These are phyloP conservation scores for Heritiera fomes DNA, from an alignment of 345 rosid genomes.

Conservation along the genomic window DNA sequence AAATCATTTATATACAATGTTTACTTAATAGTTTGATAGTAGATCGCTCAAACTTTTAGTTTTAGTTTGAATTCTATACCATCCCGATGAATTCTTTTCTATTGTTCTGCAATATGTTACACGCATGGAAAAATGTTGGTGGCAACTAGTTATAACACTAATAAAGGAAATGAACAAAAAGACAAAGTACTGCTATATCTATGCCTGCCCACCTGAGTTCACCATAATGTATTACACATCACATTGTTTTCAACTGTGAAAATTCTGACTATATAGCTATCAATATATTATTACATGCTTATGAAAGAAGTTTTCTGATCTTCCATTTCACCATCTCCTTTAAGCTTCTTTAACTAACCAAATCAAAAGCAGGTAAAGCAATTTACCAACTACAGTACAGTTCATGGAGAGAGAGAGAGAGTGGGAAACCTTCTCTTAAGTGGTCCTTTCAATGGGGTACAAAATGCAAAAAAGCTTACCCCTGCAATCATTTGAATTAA, in stretches of 20 bases:
- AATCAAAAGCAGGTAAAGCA: not conserved
- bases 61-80: no score
- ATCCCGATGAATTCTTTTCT: no score
- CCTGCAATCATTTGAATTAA: constrained; percentile 4
- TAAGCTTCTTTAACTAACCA: constrained; percentile 8
- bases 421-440: constrained; percentile 5
- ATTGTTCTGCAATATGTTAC: no score
- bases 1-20: no score
- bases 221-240: no score
- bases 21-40: no score
- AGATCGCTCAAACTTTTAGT: no score
- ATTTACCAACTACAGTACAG: not conserved
- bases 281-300: not conserved
- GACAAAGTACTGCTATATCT: no score
- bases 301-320: constrained; percentile 1
- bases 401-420: not conserved
- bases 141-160: no score
- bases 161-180: not conserved
- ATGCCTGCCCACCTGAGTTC: no score
- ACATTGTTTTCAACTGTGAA: not conserved
- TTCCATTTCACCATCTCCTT: not conserved
- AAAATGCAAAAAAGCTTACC: constrained; percentile 11
- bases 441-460: constrained; percentile 10
- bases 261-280: not conserved
- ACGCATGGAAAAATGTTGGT: no score